Conservation (phyloP, 2,329 filamentous ascomycete species). For the Penicillium sp. region DNA sequence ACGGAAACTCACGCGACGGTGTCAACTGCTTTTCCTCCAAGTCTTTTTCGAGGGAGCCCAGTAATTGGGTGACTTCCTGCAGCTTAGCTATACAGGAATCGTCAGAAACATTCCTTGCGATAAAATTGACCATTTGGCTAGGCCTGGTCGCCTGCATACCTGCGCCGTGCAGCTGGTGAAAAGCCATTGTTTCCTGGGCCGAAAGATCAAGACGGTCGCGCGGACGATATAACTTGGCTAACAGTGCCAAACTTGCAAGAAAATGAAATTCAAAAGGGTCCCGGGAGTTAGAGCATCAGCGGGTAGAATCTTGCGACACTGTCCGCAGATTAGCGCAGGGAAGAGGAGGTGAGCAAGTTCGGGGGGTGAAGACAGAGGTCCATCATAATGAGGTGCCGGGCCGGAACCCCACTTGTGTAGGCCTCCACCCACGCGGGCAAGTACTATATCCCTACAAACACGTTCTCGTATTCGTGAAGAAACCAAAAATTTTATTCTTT, state of each 20-base stretch:
- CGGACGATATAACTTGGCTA: neutral
- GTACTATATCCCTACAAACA: neutral
- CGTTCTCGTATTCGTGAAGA: no score
- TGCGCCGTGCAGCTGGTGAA: conserved; percentile 25
- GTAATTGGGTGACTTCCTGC: conserved; percentile 64
- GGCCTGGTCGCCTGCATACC: conserved; percentile 18
- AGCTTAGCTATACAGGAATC: conserved; percentile 58
- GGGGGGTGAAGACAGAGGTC: neutral
- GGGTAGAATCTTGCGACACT: neutral
- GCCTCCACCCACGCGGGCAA: neutral
- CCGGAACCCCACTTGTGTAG: conserved; percentile 2
- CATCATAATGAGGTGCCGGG: neutral
- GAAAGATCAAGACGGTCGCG: neutral
- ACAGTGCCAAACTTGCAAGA: neutral
- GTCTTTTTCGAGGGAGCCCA: conserved; percentile 64
- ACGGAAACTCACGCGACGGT: conserved; percentile 56
- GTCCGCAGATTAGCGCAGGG: neutral
- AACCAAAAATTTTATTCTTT: no score
- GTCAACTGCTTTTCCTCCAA: conserved; percentile 60
- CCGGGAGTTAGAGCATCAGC: neutral
- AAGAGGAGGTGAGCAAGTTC: neutral
- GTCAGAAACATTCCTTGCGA: neutral
- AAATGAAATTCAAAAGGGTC: neutral
- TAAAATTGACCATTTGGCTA: no score
- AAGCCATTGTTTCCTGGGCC: conserved; percentile 22